Percentiles rank a stretch among this genome's conserved stretches.
Conservation (phyloP, 108 stramenopile genomes). For the Nitzschia sp. region DNA sequence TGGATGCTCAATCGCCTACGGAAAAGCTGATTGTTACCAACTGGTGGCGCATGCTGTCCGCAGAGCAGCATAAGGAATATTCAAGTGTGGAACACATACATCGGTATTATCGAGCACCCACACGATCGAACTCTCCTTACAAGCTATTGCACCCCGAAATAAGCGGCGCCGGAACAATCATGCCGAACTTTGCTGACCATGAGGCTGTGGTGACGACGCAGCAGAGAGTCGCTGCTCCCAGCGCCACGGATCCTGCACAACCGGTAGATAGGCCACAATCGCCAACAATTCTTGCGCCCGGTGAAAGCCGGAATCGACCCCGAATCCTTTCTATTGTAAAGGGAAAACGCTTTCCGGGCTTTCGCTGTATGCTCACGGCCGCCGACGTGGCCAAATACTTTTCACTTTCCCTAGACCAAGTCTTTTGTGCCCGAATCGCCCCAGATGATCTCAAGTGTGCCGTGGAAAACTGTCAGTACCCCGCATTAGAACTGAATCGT, state of each 20-base stretch:
- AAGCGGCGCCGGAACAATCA: background rate
- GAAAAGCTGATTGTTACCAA: constrained; percentile 17
- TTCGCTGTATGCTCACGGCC: background rate
- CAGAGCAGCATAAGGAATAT: background rate
- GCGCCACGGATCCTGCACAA: background rate
- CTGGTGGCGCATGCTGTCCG: constrained; percentile 18
- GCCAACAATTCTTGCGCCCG: background rate
- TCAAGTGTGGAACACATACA: background rate
- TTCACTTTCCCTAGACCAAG: background rate
- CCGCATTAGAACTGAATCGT: constrained; percentile 10
- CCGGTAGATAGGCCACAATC: no score
- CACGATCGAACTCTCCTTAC: constrained; percentile 18
- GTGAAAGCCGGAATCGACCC: no score
- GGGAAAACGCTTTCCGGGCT: background rate
- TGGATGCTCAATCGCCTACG: constrained; percentile 4
- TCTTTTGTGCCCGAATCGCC: constrained; percentile 2
- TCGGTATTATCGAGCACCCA: constrained; percentile 19
- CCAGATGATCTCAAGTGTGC: background rate
- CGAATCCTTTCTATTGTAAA: no score
- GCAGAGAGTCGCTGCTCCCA: background rate
- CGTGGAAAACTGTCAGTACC: constrained; percentile 13
- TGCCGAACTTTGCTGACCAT: background rate
- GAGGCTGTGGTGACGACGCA: background rate
- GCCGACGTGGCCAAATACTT: background rate
- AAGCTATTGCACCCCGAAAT: constrained; percentile 2